Base-by-base conservation (phyloP, 108 stramenopile genomes). In the Nitzschia inconspicua region DNA sequence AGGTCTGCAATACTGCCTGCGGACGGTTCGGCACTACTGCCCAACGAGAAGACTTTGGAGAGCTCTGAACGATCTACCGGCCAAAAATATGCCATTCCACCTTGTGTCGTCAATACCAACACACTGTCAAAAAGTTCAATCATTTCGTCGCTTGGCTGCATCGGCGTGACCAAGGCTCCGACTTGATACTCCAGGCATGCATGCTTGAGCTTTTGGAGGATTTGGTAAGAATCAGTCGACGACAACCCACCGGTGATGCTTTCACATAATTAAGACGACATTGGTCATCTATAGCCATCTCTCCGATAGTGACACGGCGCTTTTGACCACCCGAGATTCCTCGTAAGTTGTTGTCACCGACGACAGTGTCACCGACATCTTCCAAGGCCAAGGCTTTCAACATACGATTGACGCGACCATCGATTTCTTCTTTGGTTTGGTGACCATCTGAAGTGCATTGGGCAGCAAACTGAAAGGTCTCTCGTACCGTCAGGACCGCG, bases 91-190 rank as follows among this genome's bases (percentile, higher is more conserved):
- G n/a, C n/a, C n/a, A n/a, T n/a, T n/a, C n/a, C n/a, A n/a, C n/a
- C n/a, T n/a, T n/a, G n/a, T n/a, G n/a, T n/a, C n/a, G n/a, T n/a
- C n/a, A n/a, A n/a, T n/a, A n/a, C n/a, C n/a, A n/a, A n/a, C n/a
- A n/a, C n/a, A n/a, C n/a, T n/a, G 39, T 94, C 93, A 65, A 96
- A 96, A 36, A 95, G 72, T 30, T 79, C 82, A 47, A 94, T 89
- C 13, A 88, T 91, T 59, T 97, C 95, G 10, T 91, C 94, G n/a
- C 90, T 80, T 19, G 96, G 94, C 62, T 98, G 97, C 2, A 95
- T 65, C 34, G 96, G 80, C n/a, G 89, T 77, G 5, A 95, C 73
- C 6, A 96, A n/a, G n/a, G n/a, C n/a, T n/a, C n/a, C n/a, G n/a
- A n/a, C n/a, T n/a, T n/a, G n/a, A n/a, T 37, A 13, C 36, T 37